Evolutionary conservation across 345 rosid species (phyloP), one percentile per base, ranked within the genome.

Genomic region (Balakata baccata): DNA sequence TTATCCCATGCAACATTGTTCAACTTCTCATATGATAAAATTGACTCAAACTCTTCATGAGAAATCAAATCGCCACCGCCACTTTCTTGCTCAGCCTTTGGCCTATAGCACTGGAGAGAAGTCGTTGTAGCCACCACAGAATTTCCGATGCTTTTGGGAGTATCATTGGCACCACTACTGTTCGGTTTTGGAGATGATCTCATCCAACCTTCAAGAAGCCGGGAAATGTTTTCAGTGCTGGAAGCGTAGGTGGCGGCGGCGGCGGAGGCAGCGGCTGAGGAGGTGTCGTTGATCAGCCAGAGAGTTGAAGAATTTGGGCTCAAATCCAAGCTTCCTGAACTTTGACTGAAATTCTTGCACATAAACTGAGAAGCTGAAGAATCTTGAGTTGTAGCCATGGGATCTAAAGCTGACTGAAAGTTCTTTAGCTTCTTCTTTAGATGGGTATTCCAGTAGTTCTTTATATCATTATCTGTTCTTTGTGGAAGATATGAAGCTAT

Each of bases 361-460:
- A 54, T 54, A 20, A 54, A 54, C 1, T 54, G 59, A 18, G 37
- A 0, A 43, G 73, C 7, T 62, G 74, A 50, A 45, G 68, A 0
- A 65, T 77, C 68, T 73, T 74, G 78, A 56, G 86, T 1, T 38
- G 66, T 3, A 20, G 61, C 69, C 71, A 73, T 71, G 54, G 81
- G 77, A 11, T 78, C 81, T 61, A 75, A 65, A 64, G 86, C 66
- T 66, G 92, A 81, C 12, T 83, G 88, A 59, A 85, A 83, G 77
- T 88, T 92, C 83, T 89, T 89, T 10, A 95, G 92, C 82, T 92
- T 95, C 86, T 95, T 95, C 96, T 95, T 95, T 82, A 95, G 78
- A 83, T 95, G 98, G n/a, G 98, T 95, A 85, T 95, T 95, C 98
- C 99, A 95, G 71, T 95, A 95, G 81, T 95, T 95, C 85, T 95